phyloP scores from a whole-genome alignment of 1,284 basidiomycete genomes.

The Ustilago nuda region DNA sequence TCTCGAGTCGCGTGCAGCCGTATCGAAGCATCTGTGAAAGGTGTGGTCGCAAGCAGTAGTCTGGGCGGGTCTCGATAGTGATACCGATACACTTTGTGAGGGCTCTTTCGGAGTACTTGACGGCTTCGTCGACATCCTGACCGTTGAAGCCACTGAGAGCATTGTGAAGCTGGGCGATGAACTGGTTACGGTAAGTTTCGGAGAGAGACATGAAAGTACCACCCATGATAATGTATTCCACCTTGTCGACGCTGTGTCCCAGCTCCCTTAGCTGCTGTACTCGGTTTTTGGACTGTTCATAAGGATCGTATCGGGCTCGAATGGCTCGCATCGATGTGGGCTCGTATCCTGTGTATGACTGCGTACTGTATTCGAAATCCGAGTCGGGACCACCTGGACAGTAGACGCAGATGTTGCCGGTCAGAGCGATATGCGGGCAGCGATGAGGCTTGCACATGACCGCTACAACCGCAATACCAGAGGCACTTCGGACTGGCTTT shows the following conservation, averaged over 20 bases:
- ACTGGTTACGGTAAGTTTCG: constrained; percentile 91
- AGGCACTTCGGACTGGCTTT: constrained; percentile 95
- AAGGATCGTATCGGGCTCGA: constrained; percentile 96
- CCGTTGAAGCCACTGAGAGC: constrained; percentile 95
- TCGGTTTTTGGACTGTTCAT: constrained; percentile 93
- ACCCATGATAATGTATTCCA: constrained; percentile 99
- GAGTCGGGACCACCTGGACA: constrained; percentile 99
- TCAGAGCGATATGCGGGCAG: constrained; percentile 99
- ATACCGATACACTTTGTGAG: constrained; percentile 99
- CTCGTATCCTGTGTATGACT: constrained; percentile 94
- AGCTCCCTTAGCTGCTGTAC: constrained; percentile 94
- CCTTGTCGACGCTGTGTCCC: constrained; percentile 97
- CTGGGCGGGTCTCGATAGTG: constrained; percentile 97
- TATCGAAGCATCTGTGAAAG: constrained; percentile 99
- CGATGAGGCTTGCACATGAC: constrained; percentile 99
- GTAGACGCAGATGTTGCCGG: constrained; percentile 99
- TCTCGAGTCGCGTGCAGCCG: constrained; percentile 96
- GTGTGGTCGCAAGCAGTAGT: constrained; percentile 97
- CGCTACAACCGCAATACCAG: constrained; percentile 97
- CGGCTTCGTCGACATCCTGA: constrained; percentile 93
- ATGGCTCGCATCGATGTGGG: constrained; percentile 99
- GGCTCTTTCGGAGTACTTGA: constrained; percentile 94
- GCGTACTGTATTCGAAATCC: constrained; percentile 99
- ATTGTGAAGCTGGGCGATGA: constrained; percentile 96
- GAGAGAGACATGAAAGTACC: constrained; percentile 99